Conservation (phyloP, 768 basidiomycete species). For the Steccherinum ochraceum region DNA sequence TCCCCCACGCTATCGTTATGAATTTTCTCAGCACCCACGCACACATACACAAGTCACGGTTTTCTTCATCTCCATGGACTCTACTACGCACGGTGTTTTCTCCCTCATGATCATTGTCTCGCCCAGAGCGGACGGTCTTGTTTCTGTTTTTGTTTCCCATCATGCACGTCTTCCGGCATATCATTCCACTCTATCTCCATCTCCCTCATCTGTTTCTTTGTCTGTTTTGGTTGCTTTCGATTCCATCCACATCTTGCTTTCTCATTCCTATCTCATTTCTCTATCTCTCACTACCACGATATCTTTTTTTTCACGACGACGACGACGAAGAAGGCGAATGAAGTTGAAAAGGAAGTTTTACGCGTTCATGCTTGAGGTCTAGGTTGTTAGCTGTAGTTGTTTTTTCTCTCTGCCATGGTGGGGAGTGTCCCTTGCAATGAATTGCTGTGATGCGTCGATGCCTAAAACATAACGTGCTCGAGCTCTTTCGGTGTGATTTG, state of each 20-base stretch:
- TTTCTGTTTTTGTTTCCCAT: no score
- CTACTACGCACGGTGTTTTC: not conserved
- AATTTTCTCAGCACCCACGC: not conserved
- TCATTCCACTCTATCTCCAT: not conserved
- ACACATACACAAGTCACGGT: not conserved
- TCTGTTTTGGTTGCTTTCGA: not conserved
- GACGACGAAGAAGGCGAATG: not conserved
- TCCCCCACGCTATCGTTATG: conserved; percentile 1
- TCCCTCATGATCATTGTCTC: not conserved
- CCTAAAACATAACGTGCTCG: not conserved
- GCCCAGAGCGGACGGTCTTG: not conserved
- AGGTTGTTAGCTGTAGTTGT: not conserved
- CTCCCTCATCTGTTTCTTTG: not conserved
- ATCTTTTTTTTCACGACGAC: not conserved
- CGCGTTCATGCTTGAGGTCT: no score
- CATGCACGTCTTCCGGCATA: not conserved
- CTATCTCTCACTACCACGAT: not conserved
- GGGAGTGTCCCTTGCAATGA: not conserved
- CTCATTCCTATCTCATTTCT: not conserved
- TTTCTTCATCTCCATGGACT: not conserved
- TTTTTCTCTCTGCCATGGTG: not conserved
- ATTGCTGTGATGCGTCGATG: not conserved
- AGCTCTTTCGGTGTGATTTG: not conserved
- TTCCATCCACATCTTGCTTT: not conserved
- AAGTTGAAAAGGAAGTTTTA: not conserved